A percentile compares a stretch with the other conserved stretches of the same genome.
phyloP scores from a whole-genome alignment of 2,329 filamentous ascomycete species.

The Verticillium zaregamsianum region DNA sequence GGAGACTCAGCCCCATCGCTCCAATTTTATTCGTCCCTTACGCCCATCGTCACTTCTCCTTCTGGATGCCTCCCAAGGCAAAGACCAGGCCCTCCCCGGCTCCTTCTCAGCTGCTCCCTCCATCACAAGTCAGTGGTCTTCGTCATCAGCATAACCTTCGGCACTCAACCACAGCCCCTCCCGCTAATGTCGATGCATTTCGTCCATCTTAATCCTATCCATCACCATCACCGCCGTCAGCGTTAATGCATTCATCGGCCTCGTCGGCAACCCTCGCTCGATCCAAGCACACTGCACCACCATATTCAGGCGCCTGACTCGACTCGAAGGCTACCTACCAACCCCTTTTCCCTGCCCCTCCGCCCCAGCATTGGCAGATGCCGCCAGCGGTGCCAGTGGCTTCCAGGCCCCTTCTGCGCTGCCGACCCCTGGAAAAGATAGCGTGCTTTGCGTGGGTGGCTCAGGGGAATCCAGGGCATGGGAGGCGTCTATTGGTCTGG shows the following conservation, averaged over 20 bases:
- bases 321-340: neutral
- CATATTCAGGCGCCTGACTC: neutral
- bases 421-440: neutral
- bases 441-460: neutral
- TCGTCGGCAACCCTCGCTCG: neutral
- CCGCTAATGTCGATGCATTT: neutral
- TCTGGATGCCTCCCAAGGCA: neutral
- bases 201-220: neutral
- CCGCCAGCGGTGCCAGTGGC: neutral
- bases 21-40: conserved; percentile 2
- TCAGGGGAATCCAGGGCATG: neutral
- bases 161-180: neutral
- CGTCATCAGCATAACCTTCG: neutral
- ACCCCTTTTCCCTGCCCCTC: neutral
- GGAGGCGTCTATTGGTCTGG: conserved; percentile 2
- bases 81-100: neutral
- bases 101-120: neutral
- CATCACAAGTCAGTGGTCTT: neutral
- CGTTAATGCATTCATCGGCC: neutral
- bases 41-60: neutral
- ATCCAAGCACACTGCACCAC: neutral
- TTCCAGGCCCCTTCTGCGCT: neutral
- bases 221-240: neutral
- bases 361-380: neutral
- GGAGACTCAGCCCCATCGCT: neutral